Evolutionary conservation across 1,284 basidiomycete genomes (phyloP), one percentile per base, ranked within the genome.

Genomic region (Dichomitus squalens): DNA sequence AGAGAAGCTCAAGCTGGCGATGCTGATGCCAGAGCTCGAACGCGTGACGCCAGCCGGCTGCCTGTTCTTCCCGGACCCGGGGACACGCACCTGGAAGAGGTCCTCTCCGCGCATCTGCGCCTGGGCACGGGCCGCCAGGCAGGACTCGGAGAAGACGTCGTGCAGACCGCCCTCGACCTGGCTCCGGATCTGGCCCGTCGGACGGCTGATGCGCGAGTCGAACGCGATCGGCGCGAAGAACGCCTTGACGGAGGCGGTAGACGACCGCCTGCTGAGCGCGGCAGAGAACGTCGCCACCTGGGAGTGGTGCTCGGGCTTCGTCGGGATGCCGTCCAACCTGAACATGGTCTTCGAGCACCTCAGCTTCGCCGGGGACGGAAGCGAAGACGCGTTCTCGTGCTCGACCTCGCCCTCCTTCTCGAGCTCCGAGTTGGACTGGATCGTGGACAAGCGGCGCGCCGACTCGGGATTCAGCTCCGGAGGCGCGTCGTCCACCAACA

Each of bases 121-220:
- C 52, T 86, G 79, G 34, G 79, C 41, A 80, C 87, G 43, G n/a
- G 85, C 86, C 8, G 78, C 78, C 38, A 85, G 68, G 59, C 87
- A 86, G 18, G 78, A 75, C 57, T 85, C 80, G 11, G 89, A 90
- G 61, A 86, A 81, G 48, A 92, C 83, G 61, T 92, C 90, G 50
- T 80, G 78, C 18, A 92, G 73, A 12, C 81, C 84, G 44, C 83
- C 80, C 62, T 92, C 89, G 34, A 90, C 83, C 49, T 83, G 80
- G 27, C 84, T 79, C 20, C 93, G 85, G 31, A 87, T 85, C 33
- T 83, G 78, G 14, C 82, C 75, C 7, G 91, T 88, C 8, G 86
- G 85, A 8, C 92, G 85, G 36, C 89, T 76, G 47, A 91, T 80
- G 3, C 67, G 64, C 25, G 84, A 79, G 11, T 86, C 83, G 21